These are phyloP conservation scores for Phlebopus sp. DNA, from an alignment of 1,284 basidiomycete genomes.

Conservation along the genomic window DNA sequence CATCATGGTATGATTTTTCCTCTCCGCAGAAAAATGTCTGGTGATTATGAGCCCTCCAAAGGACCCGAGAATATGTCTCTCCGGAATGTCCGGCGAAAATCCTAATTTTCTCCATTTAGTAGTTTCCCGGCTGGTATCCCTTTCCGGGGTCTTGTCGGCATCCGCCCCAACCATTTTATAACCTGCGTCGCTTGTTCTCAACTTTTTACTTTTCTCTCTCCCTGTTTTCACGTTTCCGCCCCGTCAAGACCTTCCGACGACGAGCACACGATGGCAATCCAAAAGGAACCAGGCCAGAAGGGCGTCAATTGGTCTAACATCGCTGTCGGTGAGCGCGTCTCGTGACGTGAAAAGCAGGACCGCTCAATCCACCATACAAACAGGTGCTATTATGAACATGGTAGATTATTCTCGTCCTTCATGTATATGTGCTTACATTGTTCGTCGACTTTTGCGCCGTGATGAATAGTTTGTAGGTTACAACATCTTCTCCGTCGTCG, in stretches of 20 bases:
- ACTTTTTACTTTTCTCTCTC: slow-evolving; percentile 18
- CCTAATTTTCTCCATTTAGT: not conserved
- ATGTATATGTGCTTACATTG: slow-evolving; percentile 8
- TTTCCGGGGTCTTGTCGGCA: not conserved
- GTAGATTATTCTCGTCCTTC: slow-evolving; percentile 38
- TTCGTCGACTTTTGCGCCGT: not conserved
- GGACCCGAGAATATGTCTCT: not conserved
- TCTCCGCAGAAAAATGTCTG: no score
- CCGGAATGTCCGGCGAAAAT: no score
- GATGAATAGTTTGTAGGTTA: slow-evolving; percentile 23
- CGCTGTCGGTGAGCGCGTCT: slow-evolving; percentile 75
- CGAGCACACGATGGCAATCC: slow-evolving; percentile 62
- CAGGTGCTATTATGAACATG: slow-evolving; percentile 97
- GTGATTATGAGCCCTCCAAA: no score
- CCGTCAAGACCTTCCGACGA: slow-evolving; percentile 19
- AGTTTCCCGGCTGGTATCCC: not conserved
- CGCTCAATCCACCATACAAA: slow-evolving; percentile 19
- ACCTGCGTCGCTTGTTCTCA: slow-evolving; percentile 9
- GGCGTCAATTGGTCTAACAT: slow-evolving; percentile 99
- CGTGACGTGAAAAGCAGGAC: slow-evolving; percentile 10
- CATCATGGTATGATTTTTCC: no score
- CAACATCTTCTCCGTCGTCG: slow-evolving; percentile 13
- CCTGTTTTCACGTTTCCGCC: slow-evolving; percentile 20
- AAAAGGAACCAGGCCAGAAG: slow-evolving; percentile 85
- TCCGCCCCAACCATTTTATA: slow-evolving; percentile 16